Evolutionary conservation across 1,284 basidiomycete genomes (phyloP), one percentile per base, ranked within the genome.

Genomic region (Austroboletus novae-zelandiae): DNA sequence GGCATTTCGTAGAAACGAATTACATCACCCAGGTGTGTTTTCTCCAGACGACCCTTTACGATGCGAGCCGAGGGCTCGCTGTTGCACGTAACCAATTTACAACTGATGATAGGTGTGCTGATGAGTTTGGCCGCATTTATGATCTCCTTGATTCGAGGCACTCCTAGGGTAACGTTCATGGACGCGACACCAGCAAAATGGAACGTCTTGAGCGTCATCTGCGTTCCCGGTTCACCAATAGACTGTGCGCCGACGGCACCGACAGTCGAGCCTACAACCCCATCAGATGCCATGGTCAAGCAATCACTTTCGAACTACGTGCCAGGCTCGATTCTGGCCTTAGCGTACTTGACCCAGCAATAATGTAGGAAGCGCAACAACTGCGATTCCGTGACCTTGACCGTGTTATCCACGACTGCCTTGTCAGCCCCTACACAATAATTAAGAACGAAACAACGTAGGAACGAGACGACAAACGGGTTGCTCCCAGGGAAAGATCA

Each of bases 131-230:
- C 93, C 4, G 95, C 97, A 61, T 99, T 99, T 78, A 99, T 99
- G 62, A 99, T 99, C 71, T 99, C 97, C 73, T 99, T 99, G 75
- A 99, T 99, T 69, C 97, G 95, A 20, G 97, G 97, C 11, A 99
- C 97, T 78, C 97, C 97, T 37, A 99, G 84, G 1, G 97, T 99
- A 60, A 99, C 94, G 74, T 98, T 99, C 97, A 99, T 99, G 32
- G 95, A 97, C 11, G 97, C 97, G 57, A 99, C 95, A 77, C 97
- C 97, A 64, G 97, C 97, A 74, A 99, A 99, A 78, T 99, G 97
- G 85, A 99, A 99, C 54, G 97, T 99, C 74, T 99, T 99, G 58
- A 99, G 73, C 8, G 97, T 99, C 97, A 99, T 99, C 67, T 99
- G 97, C 3, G 97, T 99, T 50, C 97, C 97, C 2, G 97, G 97